Evolutionary conservation across 768 basidiomycete species (phyloP).

Genomic region (Coprinopsis marcescibilis): DNA sequence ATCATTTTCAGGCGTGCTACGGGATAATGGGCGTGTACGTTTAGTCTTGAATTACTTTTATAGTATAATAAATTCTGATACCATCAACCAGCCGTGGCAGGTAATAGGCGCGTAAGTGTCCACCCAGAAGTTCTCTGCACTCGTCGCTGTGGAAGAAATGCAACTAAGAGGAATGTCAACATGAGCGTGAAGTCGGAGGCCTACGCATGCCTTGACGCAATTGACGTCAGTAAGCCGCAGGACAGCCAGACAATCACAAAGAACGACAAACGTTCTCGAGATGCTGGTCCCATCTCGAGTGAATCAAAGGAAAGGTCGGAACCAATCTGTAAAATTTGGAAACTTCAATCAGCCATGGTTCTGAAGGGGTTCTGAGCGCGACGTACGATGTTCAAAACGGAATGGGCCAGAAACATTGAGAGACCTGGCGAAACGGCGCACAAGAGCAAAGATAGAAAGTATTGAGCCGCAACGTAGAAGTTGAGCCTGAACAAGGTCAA

Average conservation of each 20-base stretch:
- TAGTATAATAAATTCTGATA: conserved; percentile 10
- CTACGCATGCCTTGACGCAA: conserved; percentile 4
- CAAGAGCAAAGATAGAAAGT: conserved; percentile 26
- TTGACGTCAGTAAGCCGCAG: conserved; percentile 20
- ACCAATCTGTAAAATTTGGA: not conserved
- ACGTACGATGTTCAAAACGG: conserved; percentile 28
- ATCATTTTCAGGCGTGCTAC: conserved; percentile 20
- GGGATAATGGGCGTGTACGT: not conserved
- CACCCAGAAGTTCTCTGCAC: conserved; percentile 18
- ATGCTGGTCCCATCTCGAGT: not conserved
- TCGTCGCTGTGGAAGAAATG: conserved; percentile 10
- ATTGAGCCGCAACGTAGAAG: conserved; percentile 14
- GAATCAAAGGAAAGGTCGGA: not conserved
- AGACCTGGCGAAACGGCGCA: conserved; percentile 25
- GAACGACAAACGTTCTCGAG: conserved; percentile 6
- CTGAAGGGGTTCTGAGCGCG: not conserved
- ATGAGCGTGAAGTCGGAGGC: conserved; percentile 13
- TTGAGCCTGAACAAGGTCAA: conserved; percentile 19
- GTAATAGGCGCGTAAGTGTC: conserved; percentile 31
- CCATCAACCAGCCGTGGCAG: conserved; percentile 34
- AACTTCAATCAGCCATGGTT: not conserved
- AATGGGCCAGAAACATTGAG: conserved; percentile 27
- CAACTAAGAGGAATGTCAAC: not conserved
- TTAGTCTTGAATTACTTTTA: not conserved
- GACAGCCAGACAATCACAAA: conserved; percentile 23